A percentile compares a stretch with the other conserved stretches of the same genome.
Conservation (phyloP, 768 basidiomycete species). For the Russula sp. region DNA sequence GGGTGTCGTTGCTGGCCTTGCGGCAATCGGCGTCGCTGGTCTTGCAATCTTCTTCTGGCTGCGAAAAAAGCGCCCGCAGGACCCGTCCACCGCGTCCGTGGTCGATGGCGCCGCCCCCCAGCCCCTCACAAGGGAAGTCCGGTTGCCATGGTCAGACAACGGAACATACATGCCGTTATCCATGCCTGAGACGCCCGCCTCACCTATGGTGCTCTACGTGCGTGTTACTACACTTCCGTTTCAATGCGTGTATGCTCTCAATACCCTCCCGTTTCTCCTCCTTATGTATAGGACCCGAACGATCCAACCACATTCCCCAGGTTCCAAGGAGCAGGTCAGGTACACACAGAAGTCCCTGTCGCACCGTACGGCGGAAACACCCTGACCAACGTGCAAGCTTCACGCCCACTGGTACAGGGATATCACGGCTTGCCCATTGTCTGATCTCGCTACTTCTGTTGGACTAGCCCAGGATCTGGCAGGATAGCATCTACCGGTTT, state of each 20-base stretch:
- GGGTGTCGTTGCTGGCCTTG: too few species aligned
- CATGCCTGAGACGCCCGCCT: too few species aligned
- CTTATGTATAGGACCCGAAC: neutral
- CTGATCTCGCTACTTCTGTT: too few species aligned
- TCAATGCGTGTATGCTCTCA: neutral
- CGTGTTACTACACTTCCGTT: neutral
- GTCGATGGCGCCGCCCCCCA: neutral
- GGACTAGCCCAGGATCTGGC: too few species aligned
- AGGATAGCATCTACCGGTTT: too few species aligned
- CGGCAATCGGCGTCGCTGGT: too few species aligned
- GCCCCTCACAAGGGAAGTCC: neutral
- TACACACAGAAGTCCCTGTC: neutral
- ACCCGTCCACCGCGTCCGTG: neutral
- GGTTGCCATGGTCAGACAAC: too few species aligned
- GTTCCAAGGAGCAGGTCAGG: neutral
- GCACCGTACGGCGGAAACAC: neutral
- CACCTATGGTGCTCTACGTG: neutral
- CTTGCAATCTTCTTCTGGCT: too few species aligned
- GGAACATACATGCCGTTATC: too few species aligned
- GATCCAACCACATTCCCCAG: constrained; percentile 8
- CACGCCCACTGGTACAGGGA: neutral
- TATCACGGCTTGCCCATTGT: constrained; percentile 4
- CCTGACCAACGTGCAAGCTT: neutral
- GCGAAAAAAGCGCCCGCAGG: too few species aligned
- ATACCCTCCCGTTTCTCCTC: neutral